These are phyloP conservation scores for Linderniella brevidens DNA, from an alignment of 257 asterid genomes.

Conservation along the genomic window DNA sequence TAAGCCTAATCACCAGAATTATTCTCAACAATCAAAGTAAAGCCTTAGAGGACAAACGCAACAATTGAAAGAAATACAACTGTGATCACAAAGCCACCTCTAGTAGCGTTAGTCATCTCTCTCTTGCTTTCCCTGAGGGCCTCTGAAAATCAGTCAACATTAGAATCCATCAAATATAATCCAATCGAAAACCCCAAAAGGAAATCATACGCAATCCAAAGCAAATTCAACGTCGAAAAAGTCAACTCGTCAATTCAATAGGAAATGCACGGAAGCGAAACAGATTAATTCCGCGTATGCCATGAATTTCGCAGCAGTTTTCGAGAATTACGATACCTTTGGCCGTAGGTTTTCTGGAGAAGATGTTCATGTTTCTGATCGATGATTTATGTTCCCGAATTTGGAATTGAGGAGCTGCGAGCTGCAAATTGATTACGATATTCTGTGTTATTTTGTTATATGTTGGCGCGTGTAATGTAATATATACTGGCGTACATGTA, in stretches of 20 bases:
- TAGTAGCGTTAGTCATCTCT: constrained; percentile 51
- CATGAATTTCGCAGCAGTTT: not conserved
- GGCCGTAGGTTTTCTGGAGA: constrained; percentile 55
- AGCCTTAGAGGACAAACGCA: not conserved
- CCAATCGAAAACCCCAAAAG: not conserved
- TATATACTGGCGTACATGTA: too few relatives aligned
- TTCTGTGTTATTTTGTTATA: too few relatives aligned
- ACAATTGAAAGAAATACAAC: not conserved
- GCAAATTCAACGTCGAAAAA: not conserved
- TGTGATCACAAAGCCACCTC: constrained; percentile 23
- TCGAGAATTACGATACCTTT: constrained; percentile 25
- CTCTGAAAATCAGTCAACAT: constrained; percentile 28
- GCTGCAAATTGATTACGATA: too few relatives aligned
- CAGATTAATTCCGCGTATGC: not conserved
- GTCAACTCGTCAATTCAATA: not conserved
- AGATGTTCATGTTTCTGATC: constrained; percentile 31
- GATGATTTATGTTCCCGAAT: not conserved
- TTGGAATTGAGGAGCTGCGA: too few relatives aligned
- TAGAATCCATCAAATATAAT: not conserved
- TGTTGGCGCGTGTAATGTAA: too few relatives aligned
- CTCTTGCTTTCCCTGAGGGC: constrained; percentile 53
- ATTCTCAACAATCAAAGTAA: not conserved
- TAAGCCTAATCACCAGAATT: not conserved
- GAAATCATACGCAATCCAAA: not conserved
- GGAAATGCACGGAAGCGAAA: not conserved